A percentile compares a stretch with the other conserved stretches of the same genome.
These are phyloP conservation scores for Fonsecaea erecta DNA, from an alignment of 2,329 filamentous ascomycete genomes.

Conservation along the genomic window DNA sequence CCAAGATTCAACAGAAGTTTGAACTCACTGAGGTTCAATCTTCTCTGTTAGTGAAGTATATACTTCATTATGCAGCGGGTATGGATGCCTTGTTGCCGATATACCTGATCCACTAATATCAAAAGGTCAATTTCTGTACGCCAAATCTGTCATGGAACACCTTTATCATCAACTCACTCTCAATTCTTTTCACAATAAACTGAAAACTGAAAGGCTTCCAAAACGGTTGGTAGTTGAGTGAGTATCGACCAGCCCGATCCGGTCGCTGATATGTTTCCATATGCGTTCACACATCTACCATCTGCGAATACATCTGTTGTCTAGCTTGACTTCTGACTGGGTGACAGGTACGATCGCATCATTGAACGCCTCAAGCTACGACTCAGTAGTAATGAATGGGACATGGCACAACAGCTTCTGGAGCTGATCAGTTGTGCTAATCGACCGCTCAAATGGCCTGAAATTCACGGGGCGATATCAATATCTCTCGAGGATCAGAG, in stretches of 20 bases:
- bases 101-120: not conserved
- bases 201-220: not conserved
- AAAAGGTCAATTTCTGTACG: constrained; percentile 41
- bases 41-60: not conserved
- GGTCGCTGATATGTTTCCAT: not conserved
- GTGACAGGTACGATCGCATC: constrained; percentile 8
- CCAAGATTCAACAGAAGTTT: constrained; percentile 33
- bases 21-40: constrained; percentile 3
- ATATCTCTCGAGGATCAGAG: constrained; percentile 40
- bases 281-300: not conserved
- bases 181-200: not conserved
- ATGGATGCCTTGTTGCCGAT: not conserved
- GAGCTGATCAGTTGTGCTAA: constrained; percentile 50
- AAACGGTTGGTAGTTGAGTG: constrained; percentile 3
- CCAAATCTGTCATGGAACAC: constrained; percentile 38
- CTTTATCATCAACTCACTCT: constrained; percentile 36
- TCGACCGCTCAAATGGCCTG: constrained; percentile 49
- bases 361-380: constrained; percentile 7
- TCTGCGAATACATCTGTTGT: too few species aligned
- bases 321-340: too few species aligned
- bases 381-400: not conserved
- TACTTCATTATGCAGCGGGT: not conserved
- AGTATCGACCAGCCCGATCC: not conserved
- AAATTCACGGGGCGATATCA: constrained; percentile 47
- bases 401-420: constrained; percentile 42